These are phyloP conservation scores for Fusarium nelsonii DNA, from an alignment of 2,329 filamentous ascomycete genomes.

Conservation along the genomic window DNA sequence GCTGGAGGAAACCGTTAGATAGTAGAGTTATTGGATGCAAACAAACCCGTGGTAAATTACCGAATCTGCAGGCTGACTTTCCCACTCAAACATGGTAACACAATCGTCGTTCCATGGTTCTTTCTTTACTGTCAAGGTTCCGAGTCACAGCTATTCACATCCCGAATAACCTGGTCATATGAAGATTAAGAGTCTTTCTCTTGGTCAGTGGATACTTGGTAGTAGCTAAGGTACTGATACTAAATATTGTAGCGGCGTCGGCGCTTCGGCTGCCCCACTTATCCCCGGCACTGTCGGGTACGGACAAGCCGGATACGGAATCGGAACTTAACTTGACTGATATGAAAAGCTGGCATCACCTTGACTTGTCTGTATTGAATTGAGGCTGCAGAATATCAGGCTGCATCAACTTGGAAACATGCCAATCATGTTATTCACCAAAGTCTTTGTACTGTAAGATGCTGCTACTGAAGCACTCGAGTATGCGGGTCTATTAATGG, in stretches of 20 bases:
- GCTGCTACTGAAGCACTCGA: background rate
- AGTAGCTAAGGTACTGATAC: background rate
- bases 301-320: background rate
- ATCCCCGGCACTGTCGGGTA: background rate
- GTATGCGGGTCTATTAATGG: constrained; percentile 23
- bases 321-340: background rate
- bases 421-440: no score
- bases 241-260: background rate
- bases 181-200: background rate
- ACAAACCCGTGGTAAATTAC: background rate
- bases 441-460: background rate
- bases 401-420: background rate
- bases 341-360: background rate
- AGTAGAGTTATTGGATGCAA: background rate
- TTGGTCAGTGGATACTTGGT: background rate
- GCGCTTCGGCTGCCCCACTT: constrained; percentile 15
- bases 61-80: constrained; percentile 1
- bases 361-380: background rate
- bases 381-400: background rate
- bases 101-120: background rate
- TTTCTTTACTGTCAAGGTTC: background rate
- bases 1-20: background rate
- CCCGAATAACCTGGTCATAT: background rate
- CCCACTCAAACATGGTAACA: background rate
- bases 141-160: background rate